Percentiles rank a stretch among this genome's conserved stretches.
Evolutionary conservation across 2,329 filamentous ascomycete genomes (phyloP).

Genomic region (Didymella exigua): DNA sequence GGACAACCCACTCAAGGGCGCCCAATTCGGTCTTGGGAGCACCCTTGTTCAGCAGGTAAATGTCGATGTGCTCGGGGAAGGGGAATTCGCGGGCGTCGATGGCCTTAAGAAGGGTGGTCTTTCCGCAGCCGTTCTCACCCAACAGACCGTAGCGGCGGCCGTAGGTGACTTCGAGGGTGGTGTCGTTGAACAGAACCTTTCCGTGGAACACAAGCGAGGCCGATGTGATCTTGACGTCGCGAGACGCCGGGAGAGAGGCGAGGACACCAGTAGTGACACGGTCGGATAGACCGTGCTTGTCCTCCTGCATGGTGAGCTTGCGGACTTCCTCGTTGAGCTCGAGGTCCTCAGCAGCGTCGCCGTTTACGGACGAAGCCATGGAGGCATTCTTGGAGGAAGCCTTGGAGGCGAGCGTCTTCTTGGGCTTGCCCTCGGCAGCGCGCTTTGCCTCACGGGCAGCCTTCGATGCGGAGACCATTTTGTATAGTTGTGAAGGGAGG

Average conservation of each 20-base stretch:
- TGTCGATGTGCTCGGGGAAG: conserved; percentile 94
- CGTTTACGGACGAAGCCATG: conserved; percentile 69
- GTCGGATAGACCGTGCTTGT: conserved; percentile 94
- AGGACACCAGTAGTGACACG: conserved; percentile 98
- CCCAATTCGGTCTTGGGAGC: conserved; percentile 87
- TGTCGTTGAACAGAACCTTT: conserved; percentile 92
- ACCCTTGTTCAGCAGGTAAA: conserved; percentile 97
- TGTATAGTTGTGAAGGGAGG: conserved; percentile 31
- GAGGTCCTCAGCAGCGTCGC: conserved; percentile 75
- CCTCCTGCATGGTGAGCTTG: conserved; percentile 89
- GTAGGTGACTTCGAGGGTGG: conserved; percentile 89
- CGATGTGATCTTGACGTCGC: conserved; percentile 97
- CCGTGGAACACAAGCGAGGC: conserved; percentile 96
- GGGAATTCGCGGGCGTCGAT: conserved; percentile 94
- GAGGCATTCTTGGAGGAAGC: conserved; percentile 67
- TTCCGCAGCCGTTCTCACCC: conserved; percentile 99
- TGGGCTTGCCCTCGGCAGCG: conserved; percentile 73
- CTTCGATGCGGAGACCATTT: conserved; percentile 72
- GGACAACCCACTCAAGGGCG: conserved; percentile 96
- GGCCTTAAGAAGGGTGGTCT: conserved; percentile 95
- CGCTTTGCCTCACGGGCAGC: conserved; percentile 71
- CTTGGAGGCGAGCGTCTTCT: conserved; percentile 74
- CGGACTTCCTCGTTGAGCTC: conserved; percentile 75
- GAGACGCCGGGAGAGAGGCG: conserved; percentile 79
- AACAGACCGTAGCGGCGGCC: conserved; percentile 92